phyloP scores from a whole-genome alignment of 805 yeast genomes.

The Grigorovia yakushimaensis region DNA sequence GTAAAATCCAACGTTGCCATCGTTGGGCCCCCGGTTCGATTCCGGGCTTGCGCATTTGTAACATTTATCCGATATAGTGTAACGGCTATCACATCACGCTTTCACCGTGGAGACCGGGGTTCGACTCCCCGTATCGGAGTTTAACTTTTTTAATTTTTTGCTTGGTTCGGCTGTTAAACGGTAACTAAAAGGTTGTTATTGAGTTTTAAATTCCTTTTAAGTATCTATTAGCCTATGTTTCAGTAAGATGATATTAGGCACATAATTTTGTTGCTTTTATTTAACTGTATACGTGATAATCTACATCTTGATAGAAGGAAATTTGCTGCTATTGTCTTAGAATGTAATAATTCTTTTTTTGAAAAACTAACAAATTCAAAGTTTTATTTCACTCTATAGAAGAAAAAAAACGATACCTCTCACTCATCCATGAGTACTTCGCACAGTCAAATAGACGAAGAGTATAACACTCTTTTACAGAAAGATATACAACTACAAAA shows the following conservation, averaged over 20 bases:
- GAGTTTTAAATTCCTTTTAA: not conserved
- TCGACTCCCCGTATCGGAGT: not conserved
- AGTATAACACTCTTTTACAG: constrained; percentile 5
- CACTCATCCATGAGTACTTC: not conserved
- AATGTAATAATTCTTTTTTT: no score
- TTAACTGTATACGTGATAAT: no score
- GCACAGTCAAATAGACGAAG: not conserved
- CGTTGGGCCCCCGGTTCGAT: not conserved
- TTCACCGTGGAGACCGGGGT: not conserved
- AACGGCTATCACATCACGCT: not conserved
- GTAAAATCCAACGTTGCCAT: not conserved
- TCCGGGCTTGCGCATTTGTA: not conserved
- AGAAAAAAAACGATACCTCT: not conserved
- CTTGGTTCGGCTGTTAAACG: not conserved
- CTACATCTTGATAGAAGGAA: no score
- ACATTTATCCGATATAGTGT: not conserved
- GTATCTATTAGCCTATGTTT: no score
- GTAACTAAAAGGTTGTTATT: no score
- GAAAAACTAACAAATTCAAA: not conserved
- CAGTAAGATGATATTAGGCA: no score
- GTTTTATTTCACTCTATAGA: not conserved
- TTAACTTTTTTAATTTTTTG: no score
- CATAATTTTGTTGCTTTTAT: no score
- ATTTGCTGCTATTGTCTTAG: no score
- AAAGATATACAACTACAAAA: constrained; percentile 9